Evolutionary conservation across 2,329 filamentous ascomycete species (phyloP), one percentile per base, ranked within the genome.

Genomic region (Epichloe brachyelytri): DNA sequence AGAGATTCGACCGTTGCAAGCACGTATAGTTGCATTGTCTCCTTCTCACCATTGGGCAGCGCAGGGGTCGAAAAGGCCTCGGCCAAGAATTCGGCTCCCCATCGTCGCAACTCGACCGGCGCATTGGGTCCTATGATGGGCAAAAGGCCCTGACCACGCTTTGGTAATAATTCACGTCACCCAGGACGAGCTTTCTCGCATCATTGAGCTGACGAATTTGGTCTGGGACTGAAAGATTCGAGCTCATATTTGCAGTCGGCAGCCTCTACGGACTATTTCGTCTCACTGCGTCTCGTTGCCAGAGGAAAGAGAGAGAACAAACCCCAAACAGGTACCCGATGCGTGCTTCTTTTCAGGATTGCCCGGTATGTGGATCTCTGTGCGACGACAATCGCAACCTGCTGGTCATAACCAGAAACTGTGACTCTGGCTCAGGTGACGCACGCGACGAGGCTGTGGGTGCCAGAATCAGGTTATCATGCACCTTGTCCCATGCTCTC

Each of bases 51-150:
- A 53, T 80, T 74, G 19, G 83, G 73, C 60, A 97, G 76, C 20
- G 85, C 81, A n/a, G 94, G 93, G 54, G 88, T 94, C 52, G 93
- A 85, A 70, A 98, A 97, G 2, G 90, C 89, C 72, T 98, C 93
- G 51, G 91, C 89, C 43, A 98, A 75, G 64, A 98, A 98, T 55
- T 96, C 90, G 56, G 90, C 85, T 26, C 91, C 93, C 93, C 93
- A 98, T 84, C 90, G 77, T 68, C 89, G 85, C 61, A 97, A 73
- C 68, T 95, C 88, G 51, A 95, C 70, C 54, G 80, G 78, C 56
- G 87, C 78, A 57, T 77, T 76, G 48, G 85, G 80, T 54, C 84
- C 83, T 67, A 96, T 86, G 61, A 97, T 90, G 51, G 90, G 89
- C n/a, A 97, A 73, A 56, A 97, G 88, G 46, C 88, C 89, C 88